Conservation (phyloP, 768 basidiomycete species). For the Boletus sp. region DNA sequence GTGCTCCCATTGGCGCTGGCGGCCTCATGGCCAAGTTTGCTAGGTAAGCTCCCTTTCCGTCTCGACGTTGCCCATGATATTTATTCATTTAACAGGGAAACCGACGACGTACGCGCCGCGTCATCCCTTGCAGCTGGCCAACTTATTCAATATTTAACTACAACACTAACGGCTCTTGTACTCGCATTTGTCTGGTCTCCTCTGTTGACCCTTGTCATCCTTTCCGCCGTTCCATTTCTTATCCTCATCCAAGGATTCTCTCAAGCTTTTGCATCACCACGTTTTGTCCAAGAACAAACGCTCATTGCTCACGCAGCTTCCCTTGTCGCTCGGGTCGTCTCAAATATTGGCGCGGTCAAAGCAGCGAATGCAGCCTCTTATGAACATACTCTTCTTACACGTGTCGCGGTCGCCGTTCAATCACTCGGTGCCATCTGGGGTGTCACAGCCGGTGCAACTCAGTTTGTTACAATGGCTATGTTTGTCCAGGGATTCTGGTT, state of each 20-base stretch:
- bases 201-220: conserved; percentile 86
- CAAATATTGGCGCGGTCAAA: conserved; percentile 87
- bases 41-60: conserved; percentile 43
- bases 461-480: conserved; percentile 86
- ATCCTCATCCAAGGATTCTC: conserved; percentile 74
- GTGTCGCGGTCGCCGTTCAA: conserved; percentile 46
- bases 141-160: conserved; percentile 77
- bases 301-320: conserved; percentile 73
- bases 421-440: conserved; percentile 76
- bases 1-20: conserved; percentile 71
- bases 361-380: conserved; percentile 76
- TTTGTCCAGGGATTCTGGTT: conserved; percentile 99
- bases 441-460: conserved; percentile 58
- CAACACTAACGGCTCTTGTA: conserved; percentile 72
- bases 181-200: conserved; percentile 83
- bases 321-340: conserved; percentile 71
- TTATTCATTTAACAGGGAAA: conserved; percentile 60
- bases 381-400: conserved; percentile 50
- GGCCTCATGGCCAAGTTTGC: conserved; percentile 94
- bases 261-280: conserved; percentile 65
- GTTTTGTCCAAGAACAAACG: conserved; percentile 63
- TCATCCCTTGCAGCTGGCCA: conserved; percentile 78
- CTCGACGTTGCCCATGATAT: background rate
- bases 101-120: conserved; percentile 88
- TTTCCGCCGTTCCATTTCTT: conserved; percentile 83